These are phyloP conservation scores for Drechslera avenae DNA, from an alignment of 2,329 filamentous ascomycete genomes.

Conservation along the genomic window DNA sequence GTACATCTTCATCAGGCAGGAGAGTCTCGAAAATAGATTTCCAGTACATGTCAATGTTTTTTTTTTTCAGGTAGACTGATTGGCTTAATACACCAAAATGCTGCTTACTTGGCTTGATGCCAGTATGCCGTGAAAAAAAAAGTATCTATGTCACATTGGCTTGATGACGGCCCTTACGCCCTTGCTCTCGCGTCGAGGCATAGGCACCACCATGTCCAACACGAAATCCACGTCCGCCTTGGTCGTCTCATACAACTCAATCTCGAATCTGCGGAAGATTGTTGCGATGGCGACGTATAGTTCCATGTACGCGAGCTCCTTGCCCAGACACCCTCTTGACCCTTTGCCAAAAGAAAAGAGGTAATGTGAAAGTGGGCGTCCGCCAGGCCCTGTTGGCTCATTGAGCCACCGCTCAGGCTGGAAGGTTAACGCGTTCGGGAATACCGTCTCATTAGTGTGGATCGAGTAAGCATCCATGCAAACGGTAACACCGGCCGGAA, in stretches of 20 bases:
- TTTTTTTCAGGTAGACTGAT: no score
- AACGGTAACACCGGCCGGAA: conserved; percentile 35
- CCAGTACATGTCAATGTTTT: no score
- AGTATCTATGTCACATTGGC: no score
- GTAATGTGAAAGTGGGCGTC: conserved; percentile 14
- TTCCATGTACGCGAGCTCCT: conserved; percentile 17
- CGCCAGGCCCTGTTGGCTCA: not conserved
- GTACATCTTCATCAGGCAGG: no score
- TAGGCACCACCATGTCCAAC: not conserved
- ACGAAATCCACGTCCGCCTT: not conserved
- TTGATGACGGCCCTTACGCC: no score
- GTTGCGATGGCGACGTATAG: conserved; percentile 14
- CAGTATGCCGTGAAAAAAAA: no score
- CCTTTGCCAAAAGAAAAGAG: conserved; percentile 19
- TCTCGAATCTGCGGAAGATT: conserved; percentile 13
- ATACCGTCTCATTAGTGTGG: conserved; percentile 32
- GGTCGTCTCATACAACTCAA: conserved; percentile 16
- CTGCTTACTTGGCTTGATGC: no score
- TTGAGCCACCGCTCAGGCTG: not conserved
- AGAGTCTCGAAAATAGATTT: no score
- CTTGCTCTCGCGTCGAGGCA: not conserved
- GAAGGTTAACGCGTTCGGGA: conserved; percentile 15
- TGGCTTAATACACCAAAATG: no score
- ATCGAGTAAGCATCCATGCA: conserved; percentile 35
- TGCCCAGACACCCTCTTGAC: conserved; percentile 16